These are phyloP conservation scores for Hansenula lynferdii DNA, from an alignment of 1,139 yeast species.

Conservation along the genomic window DNA sequence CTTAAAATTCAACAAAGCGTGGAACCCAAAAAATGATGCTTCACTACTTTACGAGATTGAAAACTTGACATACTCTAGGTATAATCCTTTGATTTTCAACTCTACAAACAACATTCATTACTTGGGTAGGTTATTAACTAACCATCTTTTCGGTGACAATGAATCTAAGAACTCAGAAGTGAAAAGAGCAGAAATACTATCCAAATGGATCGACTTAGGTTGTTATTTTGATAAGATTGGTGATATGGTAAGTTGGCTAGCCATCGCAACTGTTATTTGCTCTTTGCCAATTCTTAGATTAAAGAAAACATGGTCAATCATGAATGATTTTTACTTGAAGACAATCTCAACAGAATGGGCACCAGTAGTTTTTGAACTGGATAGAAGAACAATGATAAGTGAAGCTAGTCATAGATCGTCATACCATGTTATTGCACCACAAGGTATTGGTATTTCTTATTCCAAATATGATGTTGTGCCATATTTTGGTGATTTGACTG, in stretches of 20 bases:
- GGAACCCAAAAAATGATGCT: conserved; percentile 74
- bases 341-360: conserved; percentile 85
- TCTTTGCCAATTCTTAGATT: conserved; percentile 80
- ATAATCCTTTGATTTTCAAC: conserved; percentile 65
- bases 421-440: conserved; percentile 81
- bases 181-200: conserved; percentile 60
- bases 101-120: conserved; percentile 67
- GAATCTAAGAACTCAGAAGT: conserved; percentile 24
- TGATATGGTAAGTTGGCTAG: conserved; percentile 94
- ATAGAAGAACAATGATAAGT: conserved; percentile 62
- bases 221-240: conserved; percentile 74
- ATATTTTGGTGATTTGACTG: conserved; percentile 78
- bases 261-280: conserved; percentile 79
- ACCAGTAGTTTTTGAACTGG: conserved; percentile 86
- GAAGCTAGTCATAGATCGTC: conserved; percentile 39
- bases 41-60: conserved; percentile 46
- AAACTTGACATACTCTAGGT: conserved; percentile 35
- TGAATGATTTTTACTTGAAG: conserved; percentile 56
- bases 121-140: conserved; percentile 64
- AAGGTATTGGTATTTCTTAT: conserved; percentile 76
- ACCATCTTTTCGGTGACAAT: conserved; percentile 51
- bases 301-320: conserved; percentile 69
- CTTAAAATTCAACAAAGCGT: conserved; percentile 47
- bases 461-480: conserved; percentile 82
- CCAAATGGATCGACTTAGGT: conserved; percentile 87